Percentiles rank a stretch among this genome's conserved stretches.
Evolutionary conservation across 2,329 filamentous ascomycete species (phyloP).

Genomic region (Thielaviopsis ethacetica): DNA sequence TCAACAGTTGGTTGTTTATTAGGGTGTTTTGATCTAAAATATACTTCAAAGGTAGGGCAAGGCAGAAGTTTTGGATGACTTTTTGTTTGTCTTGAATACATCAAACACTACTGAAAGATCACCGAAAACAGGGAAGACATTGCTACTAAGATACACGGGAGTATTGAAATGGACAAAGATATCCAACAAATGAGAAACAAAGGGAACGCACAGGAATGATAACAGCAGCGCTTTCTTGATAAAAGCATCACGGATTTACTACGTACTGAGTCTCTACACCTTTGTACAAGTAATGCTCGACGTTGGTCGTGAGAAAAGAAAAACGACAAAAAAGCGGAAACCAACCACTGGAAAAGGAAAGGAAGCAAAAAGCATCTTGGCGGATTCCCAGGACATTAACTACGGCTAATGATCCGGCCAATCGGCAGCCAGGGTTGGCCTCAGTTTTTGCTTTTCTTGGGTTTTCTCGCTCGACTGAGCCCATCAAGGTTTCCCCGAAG

Average conservation of each 20-base stretch:
- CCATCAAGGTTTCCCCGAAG: too few relatives aligned
- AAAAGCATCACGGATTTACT: background rate
- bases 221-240: background rate
- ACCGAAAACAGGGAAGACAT: background rate
- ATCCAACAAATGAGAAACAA: background rate
- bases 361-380: background rate
- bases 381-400: background rate
- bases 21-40: background rate
- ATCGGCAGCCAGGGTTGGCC: background rate
- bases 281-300: too few relatives aligned
- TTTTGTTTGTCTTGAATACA: background rate
- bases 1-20: background rate
- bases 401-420: background rate
- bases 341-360: too few relatives aligned
- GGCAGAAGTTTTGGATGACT: background rate
- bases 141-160: background rate
- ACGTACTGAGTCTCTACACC: too few relatives aligned
- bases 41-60: background rate
- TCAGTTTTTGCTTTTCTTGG: background rate
- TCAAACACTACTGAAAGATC: background rate
- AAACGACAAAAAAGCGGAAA: background rate
- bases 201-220: background rate
- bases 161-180: background rate
- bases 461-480: background rate
- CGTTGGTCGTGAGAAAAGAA: background rate